phyloP scores from a whole-genome alignment of 2,329 filamentous ascomycete genomes.

The Colletotrichum tropicale region DNA sequence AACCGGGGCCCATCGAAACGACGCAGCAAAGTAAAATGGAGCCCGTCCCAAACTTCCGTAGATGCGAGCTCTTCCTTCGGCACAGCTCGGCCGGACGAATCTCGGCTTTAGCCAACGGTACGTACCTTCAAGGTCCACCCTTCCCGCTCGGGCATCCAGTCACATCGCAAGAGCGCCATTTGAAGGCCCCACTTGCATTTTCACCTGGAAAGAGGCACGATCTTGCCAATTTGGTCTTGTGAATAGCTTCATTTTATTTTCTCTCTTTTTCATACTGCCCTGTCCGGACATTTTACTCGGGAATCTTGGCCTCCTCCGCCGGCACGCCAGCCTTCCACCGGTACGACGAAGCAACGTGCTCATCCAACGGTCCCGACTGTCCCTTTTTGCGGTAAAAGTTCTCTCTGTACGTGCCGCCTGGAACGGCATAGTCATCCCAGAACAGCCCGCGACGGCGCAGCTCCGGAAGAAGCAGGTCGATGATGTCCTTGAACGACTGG shows the following conservation, averaged over 20 bases:
- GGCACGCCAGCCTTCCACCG: conserved; percentile 39
- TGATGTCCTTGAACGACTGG: conserved; percentile 70
- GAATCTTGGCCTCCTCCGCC: conserved; percentile 31
- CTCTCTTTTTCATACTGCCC: not conserved
- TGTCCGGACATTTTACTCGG: not conserved
- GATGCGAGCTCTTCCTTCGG: conserved; percentile 15
- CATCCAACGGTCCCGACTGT: conserved; percentile 51
- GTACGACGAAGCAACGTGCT: conserved; percentile 58
- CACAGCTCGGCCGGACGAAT: conserved; percentile 20
- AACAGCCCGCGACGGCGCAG: conserved; percentile 63
- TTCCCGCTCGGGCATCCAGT: not conserved
- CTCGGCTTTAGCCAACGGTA: not conserved
- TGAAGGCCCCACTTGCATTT: fast-evolving
- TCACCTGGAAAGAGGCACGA: not conserved
- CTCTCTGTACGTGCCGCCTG: conserved; percentile 64
- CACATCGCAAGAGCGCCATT: fast-evolving
- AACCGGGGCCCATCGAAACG: not conserved
- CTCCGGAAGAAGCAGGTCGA: conserved; percentile 69
- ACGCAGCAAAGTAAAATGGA: not conserved
- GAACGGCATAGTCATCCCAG: conserved; percentile 57
- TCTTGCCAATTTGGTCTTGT: not conserved
- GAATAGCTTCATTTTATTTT: conserved; percentile 4
- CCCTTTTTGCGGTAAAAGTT: conserved; percentile 60
- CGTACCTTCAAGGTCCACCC: not conserved
- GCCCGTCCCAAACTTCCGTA: conserved; percentile 15